Base-by-base conservation (phyloP, 2,329 filamentous ascomycete species). In the Aspergillus sp. region DNA sequence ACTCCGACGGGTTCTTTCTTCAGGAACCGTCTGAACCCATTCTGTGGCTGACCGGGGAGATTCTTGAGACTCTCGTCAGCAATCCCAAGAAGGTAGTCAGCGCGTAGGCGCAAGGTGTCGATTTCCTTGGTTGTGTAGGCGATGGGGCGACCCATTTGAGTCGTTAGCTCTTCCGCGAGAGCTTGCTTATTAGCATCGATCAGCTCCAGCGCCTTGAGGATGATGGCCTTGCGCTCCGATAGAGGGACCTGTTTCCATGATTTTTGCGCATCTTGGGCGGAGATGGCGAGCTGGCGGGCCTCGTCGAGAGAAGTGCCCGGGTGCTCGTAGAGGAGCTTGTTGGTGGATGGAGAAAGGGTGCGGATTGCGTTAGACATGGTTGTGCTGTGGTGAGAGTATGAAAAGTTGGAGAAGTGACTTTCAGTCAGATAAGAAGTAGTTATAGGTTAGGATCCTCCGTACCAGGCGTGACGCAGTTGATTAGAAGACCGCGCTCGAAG, bases 71-170 rank as follows among this genome's bases (percentile, higher is more conserved):
- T 86, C 32, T 95, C 90, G 9, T 89, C 87, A 66, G 89, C 91
- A 63, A 96, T 89, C 75, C 91, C 91, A 65, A 96, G 81, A 49
- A 96, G 81, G 72, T 95, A 94, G 70, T 96, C 88, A 62, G 87
- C 90, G 61, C 92, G 86, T 77, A 89, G 89, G 64, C 93, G 85
- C 31, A 92, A 92, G 14, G 93, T 96, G 22, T 86, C 81, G 65
- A 97, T 84, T 78, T 96, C 93, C 67, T 88, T 91, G 50, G 84
- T 87, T 1, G 89, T 90, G 75, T 92, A 96, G 52, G 89, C 85
- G 69, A 96, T 96, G 24, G 93, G 92, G 24, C 93, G 85, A 42
- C 93, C 92, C 92, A 96, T 96, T 79, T 96, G 92, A 68, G 89
- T 86, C 0, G 92, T 96, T 61, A 96, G 80, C 73, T 96, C 92